These are phyloP conservation scores for Solanum clarkiae DNA, from an alignment of 257 asterid genomes.

Conservation along the genomic window DNA sequence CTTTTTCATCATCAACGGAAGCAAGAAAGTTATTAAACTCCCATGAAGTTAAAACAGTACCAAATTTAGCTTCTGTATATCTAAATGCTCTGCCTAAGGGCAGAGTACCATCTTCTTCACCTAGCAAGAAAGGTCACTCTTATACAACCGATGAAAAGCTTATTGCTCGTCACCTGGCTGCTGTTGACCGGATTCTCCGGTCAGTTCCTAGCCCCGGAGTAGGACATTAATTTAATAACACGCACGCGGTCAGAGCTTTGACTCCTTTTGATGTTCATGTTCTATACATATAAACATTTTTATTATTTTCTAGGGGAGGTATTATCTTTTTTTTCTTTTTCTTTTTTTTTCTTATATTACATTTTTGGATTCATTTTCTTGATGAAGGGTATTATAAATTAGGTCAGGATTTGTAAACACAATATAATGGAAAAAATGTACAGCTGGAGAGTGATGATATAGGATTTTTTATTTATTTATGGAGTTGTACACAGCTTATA, in stretches of 20 bases:
- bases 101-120: slow-evolving; percentile 24
- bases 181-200: slow-evolving; percentile 31
- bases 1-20: slow-evolving; percentile 15
- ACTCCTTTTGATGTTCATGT: not conserved
- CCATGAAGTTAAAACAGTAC: not conserved
- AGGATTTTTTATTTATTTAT: not conserved
- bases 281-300: not conserved
- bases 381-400: not conserved
- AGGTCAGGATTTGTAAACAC: not conserved
- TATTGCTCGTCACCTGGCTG: slow-evolving; percentile 35
- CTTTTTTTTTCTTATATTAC: not conserved
- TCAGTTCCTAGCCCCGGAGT: slow-evolving; percentile 58
- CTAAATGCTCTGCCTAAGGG: slow-evolving; percentile 41
- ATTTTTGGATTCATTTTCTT: slow-evolving; percentile 1
- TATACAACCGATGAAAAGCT: slow-evolving; percentile 23
- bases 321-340: not conserved
- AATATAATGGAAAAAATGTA: not conserved
- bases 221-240: slow-evolving; percentile 28
- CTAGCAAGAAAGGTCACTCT: slow-evolving; percentile 42
- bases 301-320: not conserved
- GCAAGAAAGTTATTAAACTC: slow-evolving; percentile 20
- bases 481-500: not conserved
- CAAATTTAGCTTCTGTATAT: slow-evolving; percentile 12
- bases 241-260: not conserved
- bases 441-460: not conserved